Evolutionary conservation across 2,329 filamentous ascomycete genomes (phyloP).

Genomic region (Fusarium torulosum): DNA sequence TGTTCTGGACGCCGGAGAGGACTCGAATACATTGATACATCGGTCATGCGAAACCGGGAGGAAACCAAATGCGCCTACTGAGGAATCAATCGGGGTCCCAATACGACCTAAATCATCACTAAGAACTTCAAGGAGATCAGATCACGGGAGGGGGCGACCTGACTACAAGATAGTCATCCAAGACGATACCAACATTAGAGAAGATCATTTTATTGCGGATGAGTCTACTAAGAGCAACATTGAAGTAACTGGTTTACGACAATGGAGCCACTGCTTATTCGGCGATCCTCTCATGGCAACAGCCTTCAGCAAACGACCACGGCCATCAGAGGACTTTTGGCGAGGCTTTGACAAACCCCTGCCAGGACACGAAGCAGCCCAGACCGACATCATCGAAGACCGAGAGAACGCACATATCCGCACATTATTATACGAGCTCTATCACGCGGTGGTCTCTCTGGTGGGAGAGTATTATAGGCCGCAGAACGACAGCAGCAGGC

Average conservation of each 20-base stretch:
- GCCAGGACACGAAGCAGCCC: constrained; percentile 16
- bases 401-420: constrained; percentile 59
- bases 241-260: constrained; percentile 63
- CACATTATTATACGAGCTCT: constrained; percentile 69
- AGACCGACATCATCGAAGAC: constrained; percentile 57
- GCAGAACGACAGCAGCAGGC: constrained; percentile 59
- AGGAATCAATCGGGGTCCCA: constrained; percentile 6
- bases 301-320: constrained; percentile 60
- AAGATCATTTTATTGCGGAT: constrained; percentile 6
- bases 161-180: constrained; percentile 13
- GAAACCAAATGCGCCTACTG: constrained; percentile 2
- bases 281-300: constrained; percentile 69
- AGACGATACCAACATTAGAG: constrained; percentile 11
- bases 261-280: constrained; percentile 71
- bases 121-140: not conserved
- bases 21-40: constrained; percentile 63
- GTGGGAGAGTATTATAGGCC: constrained; percentile 69
- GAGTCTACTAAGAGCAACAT: constrained; percentile 39
- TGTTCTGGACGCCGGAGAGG: constrained; percentile 65
- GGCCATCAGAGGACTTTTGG: constrained; percentile 60
- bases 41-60: constrained; percentile 12
- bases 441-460: constrained; percentile 65
- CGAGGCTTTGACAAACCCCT: constrained; percentile 58
- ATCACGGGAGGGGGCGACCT: not conserved
- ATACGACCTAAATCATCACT: constrained; percentile 11